Conservation (phyloP, 78 protist species). For the Dictyostelium discoideum region dicty_2.7 NC_007090.3:2779001-2779500, state of each 20-base stretch:
- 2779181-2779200: neutral
- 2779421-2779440: neutral
- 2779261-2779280: too few species aligned
- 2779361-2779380: too few species aligned
- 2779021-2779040: neutral
- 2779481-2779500: neutral
- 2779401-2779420: neutral
- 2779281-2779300: too few species aligned
- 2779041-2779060: neutral
- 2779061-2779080: neutral
- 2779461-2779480: neutral
- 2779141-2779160: neutral
- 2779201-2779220: neutral
- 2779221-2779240: neutral
- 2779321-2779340: neutral
- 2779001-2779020: neutral
- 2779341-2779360: neutral
- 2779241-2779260: too few species aligned
- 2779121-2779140: slow-evolving; percentile 2
- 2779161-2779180: neutral
- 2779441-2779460: neutral
- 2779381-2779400: neutral
- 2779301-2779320: too few species aligned
- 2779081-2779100: neutral
- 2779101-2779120: neutral